phyloP scores from a whole-genome alignment of 139 green algal species.

The Micractinium conductrix region DNA sequence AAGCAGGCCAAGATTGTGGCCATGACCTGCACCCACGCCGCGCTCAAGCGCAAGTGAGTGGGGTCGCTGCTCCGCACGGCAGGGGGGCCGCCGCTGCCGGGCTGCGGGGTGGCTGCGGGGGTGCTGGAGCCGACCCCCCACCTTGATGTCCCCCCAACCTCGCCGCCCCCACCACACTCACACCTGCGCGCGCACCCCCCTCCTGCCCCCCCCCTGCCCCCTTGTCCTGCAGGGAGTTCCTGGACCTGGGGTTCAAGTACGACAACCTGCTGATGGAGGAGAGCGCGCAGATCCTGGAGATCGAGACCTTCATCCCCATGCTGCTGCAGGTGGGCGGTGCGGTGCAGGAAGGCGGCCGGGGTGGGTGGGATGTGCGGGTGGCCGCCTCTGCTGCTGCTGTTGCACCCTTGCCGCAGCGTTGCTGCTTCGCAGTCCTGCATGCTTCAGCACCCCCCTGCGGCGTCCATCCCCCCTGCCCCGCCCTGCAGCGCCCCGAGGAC shows the following conservation, averaged over 20 bases:
- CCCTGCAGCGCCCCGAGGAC: slow-evolving; percentile 48
- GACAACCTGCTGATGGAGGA: slow-evolving; percentile 99
- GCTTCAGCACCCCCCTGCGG: background rate
- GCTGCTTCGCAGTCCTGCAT: background rate
- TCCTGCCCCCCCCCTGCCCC: background rate
- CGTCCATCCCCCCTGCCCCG: background rate
- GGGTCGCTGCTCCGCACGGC: too few relatives aligned
- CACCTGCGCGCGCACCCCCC: background rate
- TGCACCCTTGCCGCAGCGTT: background rate
- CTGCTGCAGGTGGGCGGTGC: slow-evolving; percentile 69
- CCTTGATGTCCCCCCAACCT: background rate
- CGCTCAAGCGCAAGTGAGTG: slow-evolving; percentile 81
- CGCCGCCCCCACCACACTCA: background rate
- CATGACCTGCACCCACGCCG: slow-evolving; percentile 99
- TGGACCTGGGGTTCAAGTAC: slow-evolving; percentile 95
- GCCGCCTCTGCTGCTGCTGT: background rate
- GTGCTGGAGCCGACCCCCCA: too few relatives aligned
- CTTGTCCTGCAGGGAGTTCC: slow-evolving; percentile 78
- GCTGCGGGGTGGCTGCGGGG: too few relatives aligned
- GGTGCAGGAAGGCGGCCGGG: background rate
- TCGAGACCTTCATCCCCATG: slow-evolving; percentile 99
- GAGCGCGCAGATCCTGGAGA: slow-evolving; percentile 96
- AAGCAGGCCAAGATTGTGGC: slow-evolving; percentile 98
- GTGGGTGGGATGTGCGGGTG: background rate
- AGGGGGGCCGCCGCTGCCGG: too few relatives aligned